These are phyloP conservation scores for Leonotis leonurus DNA, from an alignment of 257 asterid genomes.

Conservation along the genomic window DNA sequence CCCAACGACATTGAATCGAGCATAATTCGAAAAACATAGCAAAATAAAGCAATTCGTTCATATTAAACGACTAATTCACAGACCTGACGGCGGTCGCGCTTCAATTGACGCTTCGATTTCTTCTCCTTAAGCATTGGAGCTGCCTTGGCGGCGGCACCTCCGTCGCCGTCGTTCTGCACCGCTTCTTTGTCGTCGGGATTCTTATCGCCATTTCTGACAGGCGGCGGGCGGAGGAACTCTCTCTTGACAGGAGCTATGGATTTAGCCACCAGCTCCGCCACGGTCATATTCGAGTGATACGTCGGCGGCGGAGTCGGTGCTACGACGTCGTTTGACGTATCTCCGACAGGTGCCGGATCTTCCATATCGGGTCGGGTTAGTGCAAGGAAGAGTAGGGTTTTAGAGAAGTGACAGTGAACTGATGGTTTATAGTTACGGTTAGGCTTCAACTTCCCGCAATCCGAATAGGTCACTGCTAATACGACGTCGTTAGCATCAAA, in stretches of 20 bases:
- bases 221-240: conserved; percentile 66
- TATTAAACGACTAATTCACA: background rate
- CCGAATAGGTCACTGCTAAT: conserved; percentile 5
- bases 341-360: conserved; percentile 11
- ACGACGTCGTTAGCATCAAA: conserved; percentile 7
- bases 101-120: conserved; percentile 88
- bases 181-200: conserved; percentile 14
- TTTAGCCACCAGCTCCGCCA: conserved; percentile 81
- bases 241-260: conserved; percentile 76
- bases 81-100: conserved; percentile 89
- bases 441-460: conserved; percentile 2
- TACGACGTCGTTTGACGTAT: conserved; percentile 3
- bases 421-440: conserved; percentile 6
- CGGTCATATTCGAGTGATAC: conserved; percentile 3
- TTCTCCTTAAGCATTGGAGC: conserved; percentile 59
- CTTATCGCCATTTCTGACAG: conserved; percentile 28
- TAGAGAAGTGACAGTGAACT: conserved; percentile 4
- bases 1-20: conserved; percentile 1
- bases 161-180: conserved; percentile 15
- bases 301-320: background rate
- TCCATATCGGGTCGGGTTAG: conserved; percentile 40
- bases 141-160: background rate
- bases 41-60: background rate
- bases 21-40: background rate
- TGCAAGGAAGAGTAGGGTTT: conserved; percentile 24